Base-by-base conservation (phyloP, 352 stramenopile species). In the Pythium plurisporium region DNA sequence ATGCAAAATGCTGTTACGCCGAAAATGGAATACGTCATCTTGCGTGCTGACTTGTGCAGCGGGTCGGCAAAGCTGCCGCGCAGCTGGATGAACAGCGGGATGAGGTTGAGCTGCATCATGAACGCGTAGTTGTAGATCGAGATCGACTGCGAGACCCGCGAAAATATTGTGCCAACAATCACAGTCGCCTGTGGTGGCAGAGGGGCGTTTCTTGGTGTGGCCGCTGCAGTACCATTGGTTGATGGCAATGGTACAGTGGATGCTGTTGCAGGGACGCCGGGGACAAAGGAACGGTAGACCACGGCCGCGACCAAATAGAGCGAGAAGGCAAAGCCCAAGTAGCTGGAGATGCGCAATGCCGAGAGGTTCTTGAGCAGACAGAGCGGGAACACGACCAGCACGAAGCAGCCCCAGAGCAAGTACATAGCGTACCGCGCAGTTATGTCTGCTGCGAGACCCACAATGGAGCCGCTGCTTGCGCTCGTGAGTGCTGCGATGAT, bases 121-220 rank as follows among this genome's bases (percentile, higher is more conserved):
- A 91, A 93, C n/a, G 79, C 79, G 55, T 87, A 91, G 55, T 82
- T 91, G 72, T 83, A 91, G 64, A 93, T 86, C 20, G 78, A 88
- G 37, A 89, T 62, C 4, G 73, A 62, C 53, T 87, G 76, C 14
- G 76, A 55, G 41, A 79, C 71, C 8, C 76, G 78, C 11, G 68
- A 76, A 25, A 86, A 69, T 0, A 44, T 17, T 2, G 66, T 64
- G 12, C 70, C 76, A 26, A 40, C 36, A 25, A 56, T 29, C 36
- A 56, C 36, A 25, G 49, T 56, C 22, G 45, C 37, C 14, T 17
- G 56, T 50, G 17, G 23, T 17, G 30, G 27, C 42, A 58, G 22
- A 60, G 68, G 14, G 33, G 49, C 23, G 9, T 4, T 3, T 7
- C 27, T 22, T 55, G 19, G 5, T 29, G 40, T 41, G 17, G 42